phyloP scores from a whole-genome alignment of 1,284 basidiomycete genomes.

The Pseudozyma pruni region DNA sequence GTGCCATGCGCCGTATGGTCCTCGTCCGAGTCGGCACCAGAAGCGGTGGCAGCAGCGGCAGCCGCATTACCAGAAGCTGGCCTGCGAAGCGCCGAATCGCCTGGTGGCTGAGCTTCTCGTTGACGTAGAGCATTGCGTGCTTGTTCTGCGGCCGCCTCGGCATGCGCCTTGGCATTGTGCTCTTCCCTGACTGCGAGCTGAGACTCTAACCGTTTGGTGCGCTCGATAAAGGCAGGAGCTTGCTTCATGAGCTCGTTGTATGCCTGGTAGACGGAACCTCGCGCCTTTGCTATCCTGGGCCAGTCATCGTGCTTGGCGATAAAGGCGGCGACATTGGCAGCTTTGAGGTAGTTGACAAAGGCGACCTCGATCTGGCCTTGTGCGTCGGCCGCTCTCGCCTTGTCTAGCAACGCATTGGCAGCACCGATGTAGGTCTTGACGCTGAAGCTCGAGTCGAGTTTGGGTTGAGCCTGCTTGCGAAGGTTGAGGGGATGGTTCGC shows the following conservation, averaged over 20 bases:
- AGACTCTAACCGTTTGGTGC: constrained; percentile 59
- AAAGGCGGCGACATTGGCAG: constrained; percentile 62
- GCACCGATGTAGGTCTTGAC: constrained; percentile 66
- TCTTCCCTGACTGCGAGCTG: constrained; percentile 58
- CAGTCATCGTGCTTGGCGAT: constrained; percentile 66
- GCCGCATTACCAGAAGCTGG: neutral
- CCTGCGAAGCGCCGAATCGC: constrained; percentile 30
- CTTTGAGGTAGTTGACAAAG: constrained; percentile 67
- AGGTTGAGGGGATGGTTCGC: constrained; percentile 64
- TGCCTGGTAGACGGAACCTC: constrained; percentile 55
- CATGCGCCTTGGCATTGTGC: constrained; percentile 36
- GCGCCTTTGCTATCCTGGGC: constrained; percentile 47
- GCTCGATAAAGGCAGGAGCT: constrained; percentile 58
- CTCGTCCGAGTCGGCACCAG: constrained; percentile 22
- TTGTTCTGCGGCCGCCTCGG: constrained; percentile 27
- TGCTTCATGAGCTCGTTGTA: constrained; percentile 66
- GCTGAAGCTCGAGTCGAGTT: constrained; percentile 60
- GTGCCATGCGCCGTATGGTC: constrained; percentile 36
- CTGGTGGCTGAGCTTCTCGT: constrained; percentile 24
- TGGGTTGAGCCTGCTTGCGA: constrained; percentile 59
- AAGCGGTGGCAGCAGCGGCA: neutral
- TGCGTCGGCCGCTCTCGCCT: constrained; percentile 62
- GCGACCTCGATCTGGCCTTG: constrained; percentile 65
- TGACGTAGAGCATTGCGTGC: constrained; percentile 21
- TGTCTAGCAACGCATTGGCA: constrained; percentile 64